Percentiles rank a stretch among this genome's conserved stretches.
phyloP scores from a whole-genome alignment of 345 rosid species.

The Crucihimalaya himalaica region DNA sequence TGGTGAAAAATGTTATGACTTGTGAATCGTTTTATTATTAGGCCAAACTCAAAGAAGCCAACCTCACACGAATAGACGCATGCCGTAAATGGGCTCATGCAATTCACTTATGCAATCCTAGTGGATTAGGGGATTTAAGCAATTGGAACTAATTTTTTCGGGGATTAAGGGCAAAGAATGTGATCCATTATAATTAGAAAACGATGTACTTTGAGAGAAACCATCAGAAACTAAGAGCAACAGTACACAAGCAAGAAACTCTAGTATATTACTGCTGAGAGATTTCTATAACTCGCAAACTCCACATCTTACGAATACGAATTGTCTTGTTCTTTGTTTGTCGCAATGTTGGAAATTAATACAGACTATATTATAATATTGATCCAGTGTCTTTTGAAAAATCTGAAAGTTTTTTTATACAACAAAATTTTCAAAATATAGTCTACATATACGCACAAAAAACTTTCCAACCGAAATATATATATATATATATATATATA shows the following conservation, averaged over 20 bases:
- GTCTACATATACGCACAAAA: background rate
- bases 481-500: slow-evolving; percentile 26
- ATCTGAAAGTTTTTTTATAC: no score
- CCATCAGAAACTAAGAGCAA: background rate
- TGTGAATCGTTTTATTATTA: background rate
- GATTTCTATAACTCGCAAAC: background rate
- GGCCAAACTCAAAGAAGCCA: background rate
- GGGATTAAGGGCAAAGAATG: no score
- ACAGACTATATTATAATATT: background rate
- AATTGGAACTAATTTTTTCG: no score
- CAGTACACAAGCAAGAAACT: background rate
- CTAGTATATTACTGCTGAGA: no score
- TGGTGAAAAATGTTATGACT: background rate
- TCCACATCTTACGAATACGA: background rate
- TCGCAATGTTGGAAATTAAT: background rate
- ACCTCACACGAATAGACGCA: background rate
- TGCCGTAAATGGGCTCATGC: background rate
- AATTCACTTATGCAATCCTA: no score
- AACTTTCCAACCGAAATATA: background rate
- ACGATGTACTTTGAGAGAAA: no score
- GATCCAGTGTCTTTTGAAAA: background rate
- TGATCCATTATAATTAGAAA: no score
- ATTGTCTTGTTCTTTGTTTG: background rate
- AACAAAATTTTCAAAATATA: background rate
- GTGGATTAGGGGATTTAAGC: background rate